Evolutionary conservation across 495 filamentous ascomycete genomes (phyloP).

Genomic region (Aspergillus egyptiacus): DNA sequence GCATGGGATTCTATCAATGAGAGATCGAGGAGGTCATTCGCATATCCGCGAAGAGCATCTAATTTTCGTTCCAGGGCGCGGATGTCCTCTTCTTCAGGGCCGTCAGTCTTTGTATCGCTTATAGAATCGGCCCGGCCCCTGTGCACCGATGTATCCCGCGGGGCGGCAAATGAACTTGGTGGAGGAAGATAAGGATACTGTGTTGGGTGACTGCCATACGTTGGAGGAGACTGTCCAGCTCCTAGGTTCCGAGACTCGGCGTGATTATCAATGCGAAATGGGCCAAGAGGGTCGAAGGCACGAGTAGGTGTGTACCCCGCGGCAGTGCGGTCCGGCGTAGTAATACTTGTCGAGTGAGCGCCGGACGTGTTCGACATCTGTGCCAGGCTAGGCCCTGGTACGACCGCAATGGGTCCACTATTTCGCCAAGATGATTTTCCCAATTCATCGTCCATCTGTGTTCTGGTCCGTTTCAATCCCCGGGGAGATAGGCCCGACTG

Average conservation of each 20-base stretch:
- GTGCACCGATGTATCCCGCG: neutral
- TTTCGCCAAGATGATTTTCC: neutral
- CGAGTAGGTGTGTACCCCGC: neutral
- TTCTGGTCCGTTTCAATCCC: conserved; percentile 9
- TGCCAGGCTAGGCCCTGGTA: neutral
- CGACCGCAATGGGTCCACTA: neutral
- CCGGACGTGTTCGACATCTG: neutral
- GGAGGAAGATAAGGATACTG: neutral
- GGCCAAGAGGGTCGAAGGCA: conserved; percentile 2
- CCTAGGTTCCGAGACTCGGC: conserved; percentile 5
- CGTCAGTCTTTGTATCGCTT: neutral
- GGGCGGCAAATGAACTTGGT: neutral
- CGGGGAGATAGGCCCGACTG: neutral
- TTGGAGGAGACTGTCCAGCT: neutral
- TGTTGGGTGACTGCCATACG: neutral
- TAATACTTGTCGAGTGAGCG: neutral
- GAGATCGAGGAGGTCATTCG: conserved; percentile 16
- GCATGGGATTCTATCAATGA: conserved; percentile 18
- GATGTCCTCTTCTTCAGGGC: conserved; percentile 11
- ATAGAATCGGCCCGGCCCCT: neutral
- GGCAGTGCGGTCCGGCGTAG: neutral
- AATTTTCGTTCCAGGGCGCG: conserved; percentile 9
- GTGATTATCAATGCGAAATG: conserved; percentile 15
- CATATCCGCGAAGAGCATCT: conserved; percentile 11
- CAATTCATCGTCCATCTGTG: neutral